Evolutionary conservation across 352 stramenopile genomes (phyloP).

Genomic region (Pythium myriotylum): DNA sequence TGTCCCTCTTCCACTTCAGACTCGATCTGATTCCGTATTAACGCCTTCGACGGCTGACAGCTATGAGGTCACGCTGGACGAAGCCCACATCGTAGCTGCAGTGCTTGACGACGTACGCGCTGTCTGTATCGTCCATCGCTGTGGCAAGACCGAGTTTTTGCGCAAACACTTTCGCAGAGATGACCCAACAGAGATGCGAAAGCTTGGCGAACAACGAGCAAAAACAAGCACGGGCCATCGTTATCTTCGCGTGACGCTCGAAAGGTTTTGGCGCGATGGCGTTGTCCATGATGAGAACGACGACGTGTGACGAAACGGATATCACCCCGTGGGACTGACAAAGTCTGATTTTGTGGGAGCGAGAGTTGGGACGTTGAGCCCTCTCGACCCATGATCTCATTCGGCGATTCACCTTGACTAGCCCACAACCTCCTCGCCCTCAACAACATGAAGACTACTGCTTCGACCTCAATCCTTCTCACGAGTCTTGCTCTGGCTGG

Average conservation of each 20-base stretch:
- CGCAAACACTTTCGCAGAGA: constrained; percentile 8
- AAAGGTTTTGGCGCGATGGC: constrained; percentile 7
- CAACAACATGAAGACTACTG: constrained; percentile 29
- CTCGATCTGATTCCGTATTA: not conserved
- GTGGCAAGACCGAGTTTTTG: constrained; percentile 1
- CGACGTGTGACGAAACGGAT: not conserved
- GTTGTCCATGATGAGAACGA: constrained; percentile 4
- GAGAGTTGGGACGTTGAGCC: not conserved
- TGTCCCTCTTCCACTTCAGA: not conserved
- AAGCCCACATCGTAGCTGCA: constrained; percentile 19
- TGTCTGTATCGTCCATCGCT: constrained; percentile 21
- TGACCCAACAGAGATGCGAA: constrained; percentile 2
- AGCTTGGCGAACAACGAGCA: constrained; percentile 8
- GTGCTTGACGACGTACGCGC: constrained; percentile 18
- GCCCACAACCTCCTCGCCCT: not conserved
- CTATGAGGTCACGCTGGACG: constrained; percentile 22
- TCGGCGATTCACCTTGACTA: not conserved
- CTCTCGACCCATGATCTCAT: not conserved
- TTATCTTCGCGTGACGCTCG: constrained; percentile 8
- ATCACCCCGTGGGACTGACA: not conserved
- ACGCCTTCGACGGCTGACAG: not conserved
- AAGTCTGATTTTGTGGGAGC: not conserved
- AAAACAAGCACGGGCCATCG: not conserved
- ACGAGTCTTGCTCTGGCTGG: constrained; percentile 20
- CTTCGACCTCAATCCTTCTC: constrained; percentile 30